Base-by-base conservation (phyloP, 2,329 filamentous ascomycete genomes). In the Lojkania enalia region DNA sequence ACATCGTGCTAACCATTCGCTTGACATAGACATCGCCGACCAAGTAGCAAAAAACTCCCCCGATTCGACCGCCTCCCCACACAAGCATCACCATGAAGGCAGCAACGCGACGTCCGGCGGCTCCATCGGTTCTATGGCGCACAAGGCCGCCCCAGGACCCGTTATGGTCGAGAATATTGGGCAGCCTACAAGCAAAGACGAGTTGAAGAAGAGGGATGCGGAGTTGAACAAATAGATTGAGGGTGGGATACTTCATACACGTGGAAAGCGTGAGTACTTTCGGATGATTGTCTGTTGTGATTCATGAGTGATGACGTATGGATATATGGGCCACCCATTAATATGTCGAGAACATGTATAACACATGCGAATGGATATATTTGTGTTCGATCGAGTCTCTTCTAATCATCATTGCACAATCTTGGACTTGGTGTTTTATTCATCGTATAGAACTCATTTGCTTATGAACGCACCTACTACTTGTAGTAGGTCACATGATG, bases 181-280 rank as follows among this genome's bases (percentile, higher is more conserved):
- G 16, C 60, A 74, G 60, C 66, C 72, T 4, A 73, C 66, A 37
- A 74, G 67, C 59, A 77, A 76, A 61, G 75, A 77, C 53, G 74
- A 75, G 55, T 60, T 77, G 31, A 75, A 71, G 72, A 74, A 73
- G 66, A 65, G 75, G 51, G 66, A 71, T n/a, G 73, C 73, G 51
- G 75, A 77, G 65, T 48, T 77, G 55, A 77, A 77, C 64, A 75
- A 77, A 57, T 71, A 73, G 40, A 20, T 27, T 27, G 23, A 9
- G 23, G 23, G 20, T 9, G 19, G 31, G 11, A 13, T 4, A 18
- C 29, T 21, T 35, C 16, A 32, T 16, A 18, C 5, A 39, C 15
- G 20, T 7, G 9, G 5, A 16, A 9, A 25, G 13, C 15, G 29
- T 5, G 19, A 18, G 20, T 27, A 27, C 9, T 25, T 27, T n/a